Percentiles rank a stretch among this genome's conserved stretches.
Conservation (phyloP, 2,329 filamentous ascomycete genomes). For the Penicillium hesseltinei region DNA sequence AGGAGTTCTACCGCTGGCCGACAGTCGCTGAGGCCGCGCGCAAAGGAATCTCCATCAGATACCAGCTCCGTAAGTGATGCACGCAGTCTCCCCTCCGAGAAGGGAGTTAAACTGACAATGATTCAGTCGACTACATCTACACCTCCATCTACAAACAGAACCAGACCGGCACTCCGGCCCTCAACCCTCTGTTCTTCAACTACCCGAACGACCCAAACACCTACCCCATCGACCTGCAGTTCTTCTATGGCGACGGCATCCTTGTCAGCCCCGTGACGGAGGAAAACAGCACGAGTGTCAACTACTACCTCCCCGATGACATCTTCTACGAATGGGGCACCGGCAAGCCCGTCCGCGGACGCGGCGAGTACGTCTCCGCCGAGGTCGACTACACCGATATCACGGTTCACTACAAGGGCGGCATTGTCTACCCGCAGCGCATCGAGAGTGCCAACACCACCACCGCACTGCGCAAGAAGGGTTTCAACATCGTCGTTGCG, state of each 20-base stretch:
- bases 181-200: slow-evolving; percentile 69
- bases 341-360: slow-evolving; percentile 46
- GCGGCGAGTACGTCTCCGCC: slow-evolving; percentile 44
- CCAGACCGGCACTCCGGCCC: slow-evolving; percentile 60
- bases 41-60: slow-evolving; percentile 70
- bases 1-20: slow-evolving; percentile 71
- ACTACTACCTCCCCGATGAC: slow-evolving; percentile 57
- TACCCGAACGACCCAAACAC: slow-evolving; percentile 60
- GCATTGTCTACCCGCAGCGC: slow-evolving; percentile 58
- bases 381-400: slow-evolving; percentile 55
- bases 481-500: slow-evolving; percentile 70
- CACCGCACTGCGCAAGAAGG: slow-evolving; percentile 57
- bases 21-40: slow-evolving; percentile 62
- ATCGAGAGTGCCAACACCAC: slow-evolving; percentile 57
- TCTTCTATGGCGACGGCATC: slow-evolving; percentile 57
- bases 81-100: background rate
- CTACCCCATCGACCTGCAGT: slow-evolving; percentile 53
- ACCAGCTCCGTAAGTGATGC: slow-evolving; percentile 51
- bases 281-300: slow-evolving; percentile 52
- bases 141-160: slow-evolving; percentile 64
- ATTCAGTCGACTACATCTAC: slow-evolving; percentile 68
- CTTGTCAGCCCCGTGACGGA: slow-evolving; percentile 57
- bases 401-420: slow-evolving; percentile 61
- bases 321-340: slow-evolving; percentile 62
- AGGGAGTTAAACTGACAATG: background rate